phyloP scores from a whole-genome alignment of 2,329 filamentous ascomycete species.

The Pyrenochaeta sp. region DNA sequence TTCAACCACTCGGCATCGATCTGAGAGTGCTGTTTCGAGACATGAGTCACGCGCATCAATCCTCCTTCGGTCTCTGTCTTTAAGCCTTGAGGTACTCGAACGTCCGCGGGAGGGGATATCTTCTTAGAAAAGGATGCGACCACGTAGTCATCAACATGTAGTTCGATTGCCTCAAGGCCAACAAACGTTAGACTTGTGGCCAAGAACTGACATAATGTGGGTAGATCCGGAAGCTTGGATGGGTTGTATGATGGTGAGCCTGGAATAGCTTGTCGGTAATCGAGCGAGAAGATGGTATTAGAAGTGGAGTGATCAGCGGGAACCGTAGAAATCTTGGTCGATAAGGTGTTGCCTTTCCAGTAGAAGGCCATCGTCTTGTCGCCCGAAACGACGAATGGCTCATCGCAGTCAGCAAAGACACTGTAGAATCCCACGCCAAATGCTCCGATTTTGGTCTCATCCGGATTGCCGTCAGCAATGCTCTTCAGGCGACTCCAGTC shows the following conservation, averaged over 20 bases:
- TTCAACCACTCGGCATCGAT: conserved; percentile 92
- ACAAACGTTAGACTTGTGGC: conserved; percentile 97
- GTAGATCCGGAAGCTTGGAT: conserved; percentile 83
- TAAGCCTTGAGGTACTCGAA: conserved; percentile 79
- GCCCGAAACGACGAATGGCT: conserved; percentile 94
- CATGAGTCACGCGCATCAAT: conserved; percentile 82
- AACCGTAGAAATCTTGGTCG: conserved; percentile 84
- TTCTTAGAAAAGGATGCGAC: conserved; percentile 84
- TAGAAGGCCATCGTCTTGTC: conserved; percentile 97
- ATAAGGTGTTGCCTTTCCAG: conserved; percentile 98
- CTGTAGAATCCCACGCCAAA: conserved; percentile 99
- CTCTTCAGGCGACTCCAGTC: conserved; percentile 95
- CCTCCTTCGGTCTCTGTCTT: conserved; percentile 85
- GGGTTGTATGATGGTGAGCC: conserved; percentile 47
- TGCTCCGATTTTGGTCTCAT: conserved; percentile 98
- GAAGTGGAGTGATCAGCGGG: conserved; percentile 69
- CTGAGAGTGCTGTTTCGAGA: conserved; percentile 86
- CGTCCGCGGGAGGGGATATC: conserved; percentile 75
- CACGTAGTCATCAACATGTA: conserved; percentile 88
- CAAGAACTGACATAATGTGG: conserved; percentile 89
- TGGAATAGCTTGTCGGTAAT: conserved; percentile 82
- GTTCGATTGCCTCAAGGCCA: conserved; percentile 82
- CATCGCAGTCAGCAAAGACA: conserved; percentile 97
- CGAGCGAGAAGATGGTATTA: conserved; percentile 91
- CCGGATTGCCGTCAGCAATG: conserved; percentile 98